phyloP scores from a whole-genome alignment of 2,329 filamentous ascomycete species.

The Fonsecaea pugnacius region DNA sequence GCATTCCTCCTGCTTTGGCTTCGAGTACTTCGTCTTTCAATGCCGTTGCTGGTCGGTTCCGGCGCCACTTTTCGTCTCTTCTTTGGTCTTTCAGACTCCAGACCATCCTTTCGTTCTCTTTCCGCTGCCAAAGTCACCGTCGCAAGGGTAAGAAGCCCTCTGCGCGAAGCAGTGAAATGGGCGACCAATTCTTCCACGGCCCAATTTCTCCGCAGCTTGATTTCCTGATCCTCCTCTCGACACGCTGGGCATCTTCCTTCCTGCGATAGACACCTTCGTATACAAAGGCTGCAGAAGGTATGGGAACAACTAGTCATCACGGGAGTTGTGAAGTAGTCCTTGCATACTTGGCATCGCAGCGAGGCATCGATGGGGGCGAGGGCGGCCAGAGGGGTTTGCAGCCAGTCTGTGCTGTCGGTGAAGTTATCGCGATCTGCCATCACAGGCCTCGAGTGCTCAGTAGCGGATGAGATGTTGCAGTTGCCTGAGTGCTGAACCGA shows the following conservation, averaged over 20 bases:
- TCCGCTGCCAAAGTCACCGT: slow-evolving; percentile 54
- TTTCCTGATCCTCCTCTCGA: slow-evolving; percentile 76
- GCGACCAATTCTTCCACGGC: slow-evolving; percentile 83
- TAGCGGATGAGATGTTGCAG: not conserved
- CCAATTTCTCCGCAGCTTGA: slow-evolving; percentile 83
- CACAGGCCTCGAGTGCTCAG: not conserved
- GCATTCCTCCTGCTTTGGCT: slow-evolving; percentile 53
- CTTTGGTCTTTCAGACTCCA: slow-evolving; percentile 42
- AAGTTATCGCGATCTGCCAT: slow-evolving; percentile 33
- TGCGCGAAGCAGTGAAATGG: slow-evolving; percentile 70
- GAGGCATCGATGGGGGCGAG: slow-evolving; percentile 71
- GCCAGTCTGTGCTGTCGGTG: slow-evolving; percentile 55
- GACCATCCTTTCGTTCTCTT: slow-evolving; percentile 15
- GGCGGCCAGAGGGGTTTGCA: slow-evolving; percentile 50
- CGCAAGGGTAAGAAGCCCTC: slow-evolving; percentile 68
- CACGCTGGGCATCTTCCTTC: slow-evolving; percentile 91
- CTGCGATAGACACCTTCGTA: slow-evolving; percentile 78
- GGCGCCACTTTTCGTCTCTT: slow-evolving; percentile 37
- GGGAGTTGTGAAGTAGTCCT: slow-evolving; percentile 92
- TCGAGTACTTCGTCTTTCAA: slow-evolving; percentile 57
- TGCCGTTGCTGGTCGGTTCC: slow-evolving; percentile 15
- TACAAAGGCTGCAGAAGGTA: slow-evolving; percentile 96
- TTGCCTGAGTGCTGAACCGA: not conserved
- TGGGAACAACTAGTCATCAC: slow-evolving; percentile 95
- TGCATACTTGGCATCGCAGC: slow-evolving; percentile 94